Percentiles rank a stretch among this genome's conserved stretches.
Evolutionary conservation across 768 basidiomycete genomes (phyloP).

Genomic region (Lactarius psammicola): DNA sequence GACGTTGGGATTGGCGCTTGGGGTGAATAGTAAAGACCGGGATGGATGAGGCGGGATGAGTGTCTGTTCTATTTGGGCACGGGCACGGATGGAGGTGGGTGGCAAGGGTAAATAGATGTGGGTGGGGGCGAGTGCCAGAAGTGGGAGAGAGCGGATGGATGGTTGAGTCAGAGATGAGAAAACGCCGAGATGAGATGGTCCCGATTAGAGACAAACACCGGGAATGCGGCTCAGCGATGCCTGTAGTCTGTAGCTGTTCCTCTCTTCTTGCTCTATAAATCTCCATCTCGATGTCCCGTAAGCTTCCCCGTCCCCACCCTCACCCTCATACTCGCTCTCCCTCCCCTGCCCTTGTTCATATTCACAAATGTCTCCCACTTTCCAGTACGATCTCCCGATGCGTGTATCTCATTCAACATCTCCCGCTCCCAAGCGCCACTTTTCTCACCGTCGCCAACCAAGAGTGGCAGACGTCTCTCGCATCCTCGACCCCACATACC

Average conservation of each 20-base stretch:
- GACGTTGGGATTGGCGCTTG: slow-evolving; percentile 16
- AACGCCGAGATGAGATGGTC: slow-evolving; percentile 26
- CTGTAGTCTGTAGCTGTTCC: background rate
- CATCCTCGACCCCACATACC: slow-evolving; percentile 63
- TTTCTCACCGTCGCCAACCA: slow-evolving; percentile 22
- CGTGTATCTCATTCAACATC: slow-evolving; percentile 36
- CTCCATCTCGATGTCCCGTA: background rate
- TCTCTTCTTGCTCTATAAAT: slow-evolving; percentile 2
- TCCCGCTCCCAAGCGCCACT: slow-evolving; percentile 32
- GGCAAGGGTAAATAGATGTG: background rate
- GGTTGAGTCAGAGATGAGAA: slow-evolving; percentile 21
- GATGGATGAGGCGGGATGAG: slow-evolving; percentile 3
- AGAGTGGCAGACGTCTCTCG: slow-evolving; percentile 54
- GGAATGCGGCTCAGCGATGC: slow-evolving; percentile 3
- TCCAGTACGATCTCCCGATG: slow-evolving; percentile 30
- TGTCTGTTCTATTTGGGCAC: background rate
- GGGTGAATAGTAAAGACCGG: slow-evolving; percentile 16
- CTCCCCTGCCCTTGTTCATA: background rate
- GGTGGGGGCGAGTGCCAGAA: background rate
- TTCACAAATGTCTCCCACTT: slow-evolving; percentile 25
- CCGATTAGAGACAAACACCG: background rate
- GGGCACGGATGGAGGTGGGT: background rate
- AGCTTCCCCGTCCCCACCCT: background rate
- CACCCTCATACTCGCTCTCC: background rate
- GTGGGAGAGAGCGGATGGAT: background rate